Evolutionary conservation across 768 basidiomycete species (phyloP), one percentile per base, ranked within the genome.

Genomic region (Coprinopsis strossmayeri): DNA sequence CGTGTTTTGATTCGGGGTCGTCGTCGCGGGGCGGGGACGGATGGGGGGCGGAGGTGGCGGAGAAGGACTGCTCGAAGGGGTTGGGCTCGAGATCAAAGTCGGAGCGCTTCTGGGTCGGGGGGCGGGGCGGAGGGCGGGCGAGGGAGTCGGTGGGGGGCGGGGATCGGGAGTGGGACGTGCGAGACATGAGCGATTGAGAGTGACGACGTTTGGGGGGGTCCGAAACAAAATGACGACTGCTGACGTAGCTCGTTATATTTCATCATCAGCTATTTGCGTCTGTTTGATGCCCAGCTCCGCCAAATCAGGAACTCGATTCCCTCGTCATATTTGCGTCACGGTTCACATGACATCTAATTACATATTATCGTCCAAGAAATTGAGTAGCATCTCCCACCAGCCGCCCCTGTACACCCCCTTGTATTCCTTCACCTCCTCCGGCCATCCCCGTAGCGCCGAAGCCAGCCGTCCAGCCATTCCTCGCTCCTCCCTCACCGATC

Each of bases 41-140:
- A 44, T 71, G 70, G 56, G 75, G 71, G 52, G 79, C 69, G 24
- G 76, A 73, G 25, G 67, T 64, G 23, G 66, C 69, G 28, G 85
- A 83, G 64, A 98, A 98, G 46, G 90, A 93, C 67, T 92, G 89
- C 61, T 99, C 95, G 61, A 96, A 96, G 0, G 93, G 92, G 62
- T 95, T 95, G 0, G 86, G 87, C 60, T 95, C 92, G 28, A 87
- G 76, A 63, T 75, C 70, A 63, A 87, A 83, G 59, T 85, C 84
- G 13, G 76, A 77, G 60, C 81, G 74, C 21, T 71, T 79, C 63
- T 79, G 75, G 28, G 72, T 69, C 21, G 61, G 53, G n/a, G 60
- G 30, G 40, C 58, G 54, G 53, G 59, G 56, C 53, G 45, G 43
- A 39, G 38, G 38, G 34, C 49, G 2, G 43, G 40, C 32, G 48